Evolutionary conservation across 345 rosid genomes (phyloP).

Genomic region (Citrus unshiu): DNA sequence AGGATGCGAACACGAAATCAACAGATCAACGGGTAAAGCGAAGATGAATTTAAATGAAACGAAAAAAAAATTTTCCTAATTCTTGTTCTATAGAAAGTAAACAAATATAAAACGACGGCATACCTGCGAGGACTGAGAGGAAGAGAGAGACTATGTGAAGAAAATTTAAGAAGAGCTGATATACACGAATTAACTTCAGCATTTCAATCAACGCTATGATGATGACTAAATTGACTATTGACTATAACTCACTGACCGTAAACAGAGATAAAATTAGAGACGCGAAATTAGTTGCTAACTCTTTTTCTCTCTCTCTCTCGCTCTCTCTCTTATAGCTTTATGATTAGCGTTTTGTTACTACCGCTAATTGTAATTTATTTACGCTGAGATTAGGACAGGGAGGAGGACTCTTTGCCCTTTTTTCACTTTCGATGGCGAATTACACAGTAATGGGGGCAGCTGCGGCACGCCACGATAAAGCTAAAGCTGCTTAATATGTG

Average conservation of each 20-base stretch:
- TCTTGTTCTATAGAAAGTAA: background rate
- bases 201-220: conserved; percentile 15
- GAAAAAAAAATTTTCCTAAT: too few species aligned
- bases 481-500: background rate
- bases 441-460: too few species aligned
- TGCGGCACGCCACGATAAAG: background rate
- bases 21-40: background rate
- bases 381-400: background rate
- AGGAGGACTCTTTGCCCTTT: background rate
- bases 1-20: background rate
- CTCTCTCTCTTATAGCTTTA: background rate
- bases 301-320: too few species aligned
- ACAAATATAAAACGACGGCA: background rate
- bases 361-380: background rate
- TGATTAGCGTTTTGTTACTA: background rate
- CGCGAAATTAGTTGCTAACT: background rate
- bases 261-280: background rate
- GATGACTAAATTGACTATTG: background rate
- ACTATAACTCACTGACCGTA: background rate
- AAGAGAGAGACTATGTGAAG: conserved; percentile 21
- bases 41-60: background rate
- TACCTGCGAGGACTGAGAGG: conserved; percentile 28
- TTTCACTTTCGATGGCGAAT: too few species aligned
- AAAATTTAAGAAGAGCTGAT: conserved; percentile 31
- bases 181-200: conserved; percentile 39